These are phyloP conservation scores for Coemansia pectinata DNA, from an alignment of 192 early-diverging fungal species.

Conservation along the genomic window DNA sequence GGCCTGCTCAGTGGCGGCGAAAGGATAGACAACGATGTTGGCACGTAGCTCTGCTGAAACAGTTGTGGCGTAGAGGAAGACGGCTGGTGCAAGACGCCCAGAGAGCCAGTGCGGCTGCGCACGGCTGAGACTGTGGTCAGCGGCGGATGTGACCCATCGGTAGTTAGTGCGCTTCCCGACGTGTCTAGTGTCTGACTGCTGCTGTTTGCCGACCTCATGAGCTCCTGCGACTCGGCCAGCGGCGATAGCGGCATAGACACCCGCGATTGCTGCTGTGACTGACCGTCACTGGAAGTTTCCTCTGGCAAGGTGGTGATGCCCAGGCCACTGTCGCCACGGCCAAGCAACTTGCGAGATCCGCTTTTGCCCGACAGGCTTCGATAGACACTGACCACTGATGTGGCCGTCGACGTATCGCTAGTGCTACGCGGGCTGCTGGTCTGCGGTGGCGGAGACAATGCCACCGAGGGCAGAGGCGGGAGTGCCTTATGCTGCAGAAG, in stretches of 20 bases:
- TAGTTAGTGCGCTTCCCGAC: constrained; percentile 5
- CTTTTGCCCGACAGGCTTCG: not conserved
- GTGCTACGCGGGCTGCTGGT: constrained; percentile 15
- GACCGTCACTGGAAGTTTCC: not conserved
- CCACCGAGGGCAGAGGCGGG: not conserved
- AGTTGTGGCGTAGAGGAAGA: constrained; percentile 5
- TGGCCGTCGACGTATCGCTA: constrained; percentile 12
- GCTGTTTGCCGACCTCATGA: constrained; percentile 4
- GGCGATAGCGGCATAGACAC: constrained; percentile 28
- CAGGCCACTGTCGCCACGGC: constrained; percentile 26
- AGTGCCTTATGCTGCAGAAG: not conserved
- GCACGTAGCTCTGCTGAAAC: constrained; percentile 17
- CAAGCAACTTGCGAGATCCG: not conserved
- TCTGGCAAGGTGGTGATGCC: constrained; percentile 10
- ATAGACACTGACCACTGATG: constrained; percentile 5
- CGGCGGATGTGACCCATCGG: not conserved
- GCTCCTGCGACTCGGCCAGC: constrained; percentile 45
- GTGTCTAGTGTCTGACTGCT: constrained; percentile 27
- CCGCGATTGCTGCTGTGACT: constrained; percentile 7
- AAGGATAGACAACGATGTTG: not conserved
- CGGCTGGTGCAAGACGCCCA: constrained; percentile 21
- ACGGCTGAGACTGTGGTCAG: not conserved
- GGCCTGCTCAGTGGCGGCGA: not conserved
- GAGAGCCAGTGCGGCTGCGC: constrained; percentile 33
- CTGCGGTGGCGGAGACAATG: not conserved